phyloP scores from a whole-genome alignment of 163 green algal species.

The Chlamydomonas reinhardtii region DNA sequence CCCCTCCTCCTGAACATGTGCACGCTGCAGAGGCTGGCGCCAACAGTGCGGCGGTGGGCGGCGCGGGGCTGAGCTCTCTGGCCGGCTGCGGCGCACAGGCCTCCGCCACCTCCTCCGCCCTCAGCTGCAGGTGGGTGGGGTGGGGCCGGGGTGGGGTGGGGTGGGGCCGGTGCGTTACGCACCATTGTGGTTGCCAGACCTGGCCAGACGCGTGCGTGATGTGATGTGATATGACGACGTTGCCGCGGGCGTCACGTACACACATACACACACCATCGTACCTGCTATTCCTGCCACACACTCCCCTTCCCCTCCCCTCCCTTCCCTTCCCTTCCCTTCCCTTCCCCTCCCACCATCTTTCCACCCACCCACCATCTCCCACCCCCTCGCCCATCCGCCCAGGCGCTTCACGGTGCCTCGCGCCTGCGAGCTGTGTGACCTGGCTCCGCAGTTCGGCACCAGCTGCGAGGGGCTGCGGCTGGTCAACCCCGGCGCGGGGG shows the following conservation, averaged over 20 bases:
- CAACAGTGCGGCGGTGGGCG: neutral
- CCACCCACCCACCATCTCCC: neutral
- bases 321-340: too few species aligned
- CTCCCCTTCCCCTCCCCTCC: neutral
- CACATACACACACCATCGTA: too few species aligned
- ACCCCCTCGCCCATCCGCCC: neutral
- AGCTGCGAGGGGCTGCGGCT: neutral
- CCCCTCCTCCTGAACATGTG: too few species aligned
- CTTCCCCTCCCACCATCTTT: too few species aligned
- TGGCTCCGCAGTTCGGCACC: neutral
- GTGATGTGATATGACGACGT: too few species aligned
- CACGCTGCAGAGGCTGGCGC: neutral
- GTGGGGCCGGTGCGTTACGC: neutral
- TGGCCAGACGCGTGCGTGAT: too few species aligned
- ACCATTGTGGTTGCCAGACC: too few species aligned
- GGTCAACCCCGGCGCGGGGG: neutral
- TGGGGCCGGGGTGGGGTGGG: too few species aligned
- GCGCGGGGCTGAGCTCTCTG: neutral
- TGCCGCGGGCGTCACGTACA: too few species aligned
- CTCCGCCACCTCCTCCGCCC: neutral
- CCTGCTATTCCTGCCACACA: neutral
- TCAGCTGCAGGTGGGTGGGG: neutral
- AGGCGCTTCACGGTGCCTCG: conserved; percentile 1
- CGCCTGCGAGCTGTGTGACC: neutral
- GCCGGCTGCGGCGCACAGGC: conserved; percentile 6